Evolutionary conservation across 495 filamentous ascomycete species (phyloP), one percentile per base, ranked within the genome.

Genomic region (Xylaria acuta): DNA sequence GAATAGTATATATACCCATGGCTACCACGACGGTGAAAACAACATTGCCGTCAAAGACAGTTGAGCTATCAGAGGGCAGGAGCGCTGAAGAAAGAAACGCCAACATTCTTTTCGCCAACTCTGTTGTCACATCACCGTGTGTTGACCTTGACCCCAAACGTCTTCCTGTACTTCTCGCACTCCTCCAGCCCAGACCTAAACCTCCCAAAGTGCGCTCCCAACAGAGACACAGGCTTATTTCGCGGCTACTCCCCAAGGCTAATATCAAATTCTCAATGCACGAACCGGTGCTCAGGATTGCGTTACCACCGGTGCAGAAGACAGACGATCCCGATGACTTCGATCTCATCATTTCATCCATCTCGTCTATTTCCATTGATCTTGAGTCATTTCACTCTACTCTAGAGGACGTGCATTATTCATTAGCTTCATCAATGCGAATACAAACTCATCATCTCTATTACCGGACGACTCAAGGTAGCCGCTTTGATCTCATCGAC

Each of bases 1-100:
- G 94, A 73, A 88, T 99, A 67, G 84, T 97, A 20, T 98, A 98
- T 79, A 90, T 99, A 38, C 96, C 96, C 0, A 99, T 99, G 97
- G 93, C 95, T 34, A 99, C 96, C 6, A 97, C 94, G 27, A 99
- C 96, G 0, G 90, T 97, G 40, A 93, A 94, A 73, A 98, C 96
- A 0, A 99, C 96, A 6, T 81, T 99, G 7, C 97, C 97, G 0
- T 97, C 96, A 0, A 98, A 98, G 80, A 97, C 93, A 0, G 91
- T 99, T 16, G 91, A 94, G 79, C 87, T 93, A 30, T 90, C 90
- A 20, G 89, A 92, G 67, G 90, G 92, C 30, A 88, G 87, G 70
- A 92, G 92, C 73, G 90, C 91, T 2, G 91, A 92, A 75, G 94
- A 98, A 76, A 89, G 94, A 53, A 99, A 99, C 75, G 92, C 93